Evolutionary conservation across 192 early-diverging fungal genomes (phyloP).

Genomic region (Entomortierella parvispora): DNA sequence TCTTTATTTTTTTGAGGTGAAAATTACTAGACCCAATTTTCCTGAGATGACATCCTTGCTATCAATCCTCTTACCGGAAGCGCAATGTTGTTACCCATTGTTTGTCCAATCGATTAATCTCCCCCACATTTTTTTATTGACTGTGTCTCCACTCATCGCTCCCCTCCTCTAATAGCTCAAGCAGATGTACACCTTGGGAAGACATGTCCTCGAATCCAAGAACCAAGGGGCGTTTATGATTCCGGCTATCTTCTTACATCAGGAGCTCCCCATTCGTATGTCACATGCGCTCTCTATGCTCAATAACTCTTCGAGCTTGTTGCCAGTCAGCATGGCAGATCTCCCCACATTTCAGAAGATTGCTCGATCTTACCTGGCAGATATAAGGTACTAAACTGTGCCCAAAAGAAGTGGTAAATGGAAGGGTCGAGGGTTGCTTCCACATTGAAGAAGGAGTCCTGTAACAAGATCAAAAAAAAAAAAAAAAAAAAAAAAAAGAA

Average conservation of each 20-base stretch:
- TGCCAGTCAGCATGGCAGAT: conserved; percentile 57
- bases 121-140: not conserved
- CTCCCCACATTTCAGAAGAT: conserved; percentile 59
- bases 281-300: conserved; percentile 66
- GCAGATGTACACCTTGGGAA: conserved; percentile 52
- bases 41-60: not conserved
- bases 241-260: conserved; percentile 64
- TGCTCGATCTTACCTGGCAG: conserved; percentile 61
- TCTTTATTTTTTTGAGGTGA: not conserved
- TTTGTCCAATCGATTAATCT: no score
- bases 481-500: no score
- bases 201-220: conserved; percentile 51
- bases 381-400: conserved; percentile 52
- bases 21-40: not conserved
- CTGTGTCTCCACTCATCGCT: no score
- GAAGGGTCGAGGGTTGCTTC: conserved; percentile 8
- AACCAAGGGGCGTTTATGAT: conserved; percentile 35
- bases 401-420: no score
- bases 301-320: conserved; percentile 43
- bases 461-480: no score
- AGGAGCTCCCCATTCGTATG: conserved; percentile 67
- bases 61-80: not conserved
- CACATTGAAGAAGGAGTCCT: conserved; percentile 15
- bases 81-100: not conserved
- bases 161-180: conserved; percentile 18